Conservation (phyloP, 306 rosid species). For the Ormosia semicastrata region DNA sequence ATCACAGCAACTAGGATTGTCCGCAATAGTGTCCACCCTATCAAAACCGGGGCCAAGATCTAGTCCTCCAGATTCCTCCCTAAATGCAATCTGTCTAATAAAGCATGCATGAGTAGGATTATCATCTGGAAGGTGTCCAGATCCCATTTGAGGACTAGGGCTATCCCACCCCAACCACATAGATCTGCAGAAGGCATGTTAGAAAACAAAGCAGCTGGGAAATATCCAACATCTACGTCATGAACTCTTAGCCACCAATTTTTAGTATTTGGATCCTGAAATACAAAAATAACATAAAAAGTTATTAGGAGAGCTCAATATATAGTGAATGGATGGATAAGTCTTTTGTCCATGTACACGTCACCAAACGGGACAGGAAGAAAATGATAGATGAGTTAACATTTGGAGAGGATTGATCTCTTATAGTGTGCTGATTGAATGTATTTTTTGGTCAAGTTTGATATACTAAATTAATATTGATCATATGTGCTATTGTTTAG, state of each 20-base stretch:
- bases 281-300: no score
- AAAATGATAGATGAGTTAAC: no score
- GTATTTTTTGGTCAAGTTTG: no score
- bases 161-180: constrained; percentile 5
- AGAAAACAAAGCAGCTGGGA: neutral
- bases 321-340: no score
- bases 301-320: no score
- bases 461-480: no score
- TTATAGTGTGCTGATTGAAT: no score
- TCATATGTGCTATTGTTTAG: no score
- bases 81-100: neutral
- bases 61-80: neutral
- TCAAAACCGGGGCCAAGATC: neutral
- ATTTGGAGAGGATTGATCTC: no score
- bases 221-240: neutral
- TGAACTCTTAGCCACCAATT: constrained; percentile 11
- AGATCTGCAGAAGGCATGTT: neutral
- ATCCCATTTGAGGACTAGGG: constrained; percentile 10
- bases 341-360: no score
- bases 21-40: neutral
- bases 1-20: neutral
- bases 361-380: no score
- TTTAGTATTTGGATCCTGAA: neutral
- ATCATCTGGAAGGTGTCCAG: constrained; percentile 1
- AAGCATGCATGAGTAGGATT: neutral